Base-by-base conservation (phyloP, 257 asterid genomes). In the Echium plantagineum region DNA sequence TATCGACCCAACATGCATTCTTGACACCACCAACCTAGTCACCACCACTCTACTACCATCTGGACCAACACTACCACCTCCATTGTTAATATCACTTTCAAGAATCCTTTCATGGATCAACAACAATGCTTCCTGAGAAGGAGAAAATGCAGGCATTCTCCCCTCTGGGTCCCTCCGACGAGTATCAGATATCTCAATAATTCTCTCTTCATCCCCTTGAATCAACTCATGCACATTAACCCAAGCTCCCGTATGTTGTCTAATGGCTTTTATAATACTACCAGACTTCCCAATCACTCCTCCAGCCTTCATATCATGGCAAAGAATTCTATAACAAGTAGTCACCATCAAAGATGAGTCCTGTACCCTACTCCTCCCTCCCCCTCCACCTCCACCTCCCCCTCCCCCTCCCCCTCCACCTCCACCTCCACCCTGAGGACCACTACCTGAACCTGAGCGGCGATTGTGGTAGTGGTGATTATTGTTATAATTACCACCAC, bases 211-310 rank as follows among this genome's bases (percentile, higher is more conserved):
- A 35, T 91, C 96, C 42, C 95, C 98, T 0, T 78, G 88, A 19
- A 82, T 63, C 63, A 85, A 72, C 77, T 85, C 96, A 69, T 85
- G 96, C 21, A 91, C 90, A 66, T 91, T 91, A 73, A 91, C 75
- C 94, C 95, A 82, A 56, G 98, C 98, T 28, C 98, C 98, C 0
- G 96, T 91, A 55, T 81, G 96, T 80, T 88, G 93, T 74, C 95
- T 83, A 64, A 91, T 88, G 46, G 93, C 66, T 82, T 82, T 88
- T 46, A 91, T 82, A 21, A 91, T 85, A 55, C 95, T 85, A 53
- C 95, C 96, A 0, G 95, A 88, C 67, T 85, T 91, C 68, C 98
- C 98, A 75, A 90, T 90, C 56, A 91, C 98, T 10, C 98, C 96
- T 5, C 95, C 98, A 0, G 86, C 95, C 73, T 85, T 91, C 42